A percentile compares a stretch with the other conserved stretches of the same genome.
Conservation (phyloP, 805 yeast genomes). For the Pichia eremophila region DNA sequence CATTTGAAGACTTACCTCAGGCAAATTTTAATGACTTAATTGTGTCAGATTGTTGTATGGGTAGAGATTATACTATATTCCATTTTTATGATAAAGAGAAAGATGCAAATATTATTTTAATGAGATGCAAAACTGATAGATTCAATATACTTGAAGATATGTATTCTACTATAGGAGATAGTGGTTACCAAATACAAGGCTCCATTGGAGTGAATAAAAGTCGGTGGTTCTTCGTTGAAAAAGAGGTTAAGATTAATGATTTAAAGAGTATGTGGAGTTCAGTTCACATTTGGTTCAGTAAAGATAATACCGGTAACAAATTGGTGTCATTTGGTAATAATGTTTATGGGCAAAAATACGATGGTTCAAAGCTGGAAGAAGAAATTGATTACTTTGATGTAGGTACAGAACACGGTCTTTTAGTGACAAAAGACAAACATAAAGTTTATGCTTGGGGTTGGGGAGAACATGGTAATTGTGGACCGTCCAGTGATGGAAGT, state of each 20-base stretch:
- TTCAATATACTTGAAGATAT: not conserved
- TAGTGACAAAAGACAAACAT: slow-evolving; percentile 20
- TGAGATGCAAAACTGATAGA: slow-evolving; percentile 25
- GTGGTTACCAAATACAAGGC: not conserved
- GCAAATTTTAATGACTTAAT: not conserved
- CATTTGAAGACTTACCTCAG: not conserved
- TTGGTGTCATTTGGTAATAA: slow-evolving; percentile 61
- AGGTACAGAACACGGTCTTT: slow-evolving; percentile 86
- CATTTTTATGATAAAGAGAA: slow-evolving; percentile 13
- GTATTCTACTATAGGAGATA: not conserved
- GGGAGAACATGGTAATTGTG: slow-evolving; percentile 99
- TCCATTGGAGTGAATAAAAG: not conserved
- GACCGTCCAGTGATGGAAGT: slow-evolving; percentile 21
- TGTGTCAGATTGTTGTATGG: slow-evolving; percentile 29
- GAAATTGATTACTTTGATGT: slow-evolving; percentile 20
- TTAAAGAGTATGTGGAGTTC: slow-evolving; percentile 73
- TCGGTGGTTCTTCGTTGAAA: not conserved
- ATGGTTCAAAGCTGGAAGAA: slow-evolving; percentile 7
- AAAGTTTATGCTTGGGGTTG: slow-evolving; percentile 82
- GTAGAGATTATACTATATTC: slow-evolving; percentile 48
- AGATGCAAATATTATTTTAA: not conserved
- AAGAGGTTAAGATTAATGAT: slow-evolving; percentile 6
- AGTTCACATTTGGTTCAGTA: slow-evolving; percentile 35
- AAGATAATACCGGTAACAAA: slow-evolving; percentile 1
- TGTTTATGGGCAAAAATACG: slow-evolving; percentile 55